A percentile compares a stretch with the other conserved stretches of the same genome.
phyloP scores from a whole-genome alignment of 352 stramenopile genomes.

The Phytopythium boreale region DNA sequence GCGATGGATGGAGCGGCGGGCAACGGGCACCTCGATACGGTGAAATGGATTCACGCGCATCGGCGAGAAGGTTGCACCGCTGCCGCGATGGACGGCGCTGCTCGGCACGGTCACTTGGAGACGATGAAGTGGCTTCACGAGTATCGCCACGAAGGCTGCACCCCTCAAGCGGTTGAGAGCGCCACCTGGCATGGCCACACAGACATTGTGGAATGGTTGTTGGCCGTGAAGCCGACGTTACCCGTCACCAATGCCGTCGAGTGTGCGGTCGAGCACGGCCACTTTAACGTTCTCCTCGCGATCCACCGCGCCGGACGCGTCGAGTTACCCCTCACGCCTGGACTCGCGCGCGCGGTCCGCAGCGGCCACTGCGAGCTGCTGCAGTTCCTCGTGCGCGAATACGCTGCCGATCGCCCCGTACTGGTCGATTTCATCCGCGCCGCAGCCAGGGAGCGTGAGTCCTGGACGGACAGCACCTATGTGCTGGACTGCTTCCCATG shows the following conservation, averaged over 20 bases:
- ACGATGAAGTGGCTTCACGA: neutral
- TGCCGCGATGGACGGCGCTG: too few relatives aligned
- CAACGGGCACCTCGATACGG: too few relatives aligned
- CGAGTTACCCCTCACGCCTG: neutral
- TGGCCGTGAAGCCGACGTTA: neutral
- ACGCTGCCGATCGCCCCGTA: neutral
- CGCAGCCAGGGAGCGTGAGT: neutral
- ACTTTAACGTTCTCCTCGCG: neutral
- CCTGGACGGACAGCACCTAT: neutral
- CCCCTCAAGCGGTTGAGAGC: neutral
- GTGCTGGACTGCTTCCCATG: neutral
- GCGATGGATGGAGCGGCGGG: too few relatives aligned
- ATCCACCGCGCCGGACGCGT: neutral
- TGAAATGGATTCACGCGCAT: too few relatives aligned
- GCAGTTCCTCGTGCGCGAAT: neutral
- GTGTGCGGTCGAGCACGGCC: neutral
- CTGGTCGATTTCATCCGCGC: neutral
- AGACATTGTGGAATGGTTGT: constrained; percentile 8
- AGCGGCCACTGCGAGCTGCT: neutral
- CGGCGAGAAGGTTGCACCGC: neutral
- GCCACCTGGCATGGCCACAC: neutral
- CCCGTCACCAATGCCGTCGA: neutral
- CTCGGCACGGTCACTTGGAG: neutral
- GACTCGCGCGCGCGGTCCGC: neutral
- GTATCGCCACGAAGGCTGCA: neutral